These are phyloP conservation scores for Clohesyomyces aquaticus DNA, from an alignment of 495 filamentous ascomycete genomes.

Conservation along the genomic window DNA sequence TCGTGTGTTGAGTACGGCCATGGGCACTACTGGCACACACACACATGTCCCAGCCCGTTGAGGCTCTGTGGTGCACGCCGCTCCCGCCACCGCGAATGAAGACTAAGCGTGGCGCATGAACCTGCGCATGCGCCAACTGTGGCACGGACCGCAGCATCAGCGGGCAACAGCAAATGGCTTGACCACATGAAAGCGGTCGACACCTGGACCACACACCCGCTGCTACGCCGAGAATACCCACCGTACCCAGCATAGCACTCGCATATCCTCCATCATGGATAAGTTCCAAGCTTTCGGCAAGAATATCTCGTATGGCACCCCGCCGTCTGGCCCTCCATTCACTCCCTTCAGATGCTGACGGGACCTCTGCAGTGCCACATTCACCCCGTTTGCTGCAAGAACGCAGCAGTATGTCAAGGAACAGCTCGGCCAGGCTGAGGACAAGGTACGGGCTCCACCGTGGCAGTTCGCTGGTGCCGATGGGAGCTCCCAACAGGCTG, in stretches of 20 bases:
- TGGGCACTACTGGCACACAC: no score
- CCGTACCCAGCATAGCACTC: not conserved
- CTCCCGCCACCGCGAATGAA: not conserved
- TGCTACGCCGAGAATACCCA: not conserved
- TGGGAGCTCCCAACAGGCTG: not conserved
- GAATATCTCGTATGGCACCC: conserved; percentile 64
- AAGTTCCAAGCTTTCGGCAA: conserved; percentile 69
- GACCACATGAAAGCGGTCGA: not conserved
- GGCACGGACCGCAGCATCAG: no score
- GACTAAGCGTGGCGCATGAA: not conserved
- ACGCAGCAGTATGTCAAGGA: conserved; percentile 97
- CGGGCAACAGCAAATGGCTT: no score
- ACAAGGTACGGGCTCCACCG: conserved; percentile 66
- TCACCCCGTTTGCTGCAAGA: conserved; percentile 89
- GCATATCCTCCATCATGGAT: conserved; percentile 56
- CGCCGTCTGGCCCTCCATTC: conserved; percentile 15
- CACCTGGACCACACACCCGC: not conserved
- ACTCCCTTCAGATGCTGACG: conserved; percentile 36
- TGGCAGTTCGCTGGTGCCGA: not conserved
- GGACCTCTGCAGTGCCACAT: conserved; percentile 57
- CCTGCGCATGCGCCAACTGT: not conserved
- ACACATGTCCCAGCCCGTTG: no score
- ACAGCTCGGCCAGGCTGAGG: conserved; percentile 91
- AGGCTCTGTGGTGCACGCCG: not conserved
- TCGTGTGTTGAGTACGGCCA: no score